A percentile compares a stretch with the other conserved stretches of the same genome.
These are phyloP conservation scores for Ascochyta pisi DNA, from an alignment of 2,329 filamentous ascomycete genomes.

Conservation along the genomic window DNA sequence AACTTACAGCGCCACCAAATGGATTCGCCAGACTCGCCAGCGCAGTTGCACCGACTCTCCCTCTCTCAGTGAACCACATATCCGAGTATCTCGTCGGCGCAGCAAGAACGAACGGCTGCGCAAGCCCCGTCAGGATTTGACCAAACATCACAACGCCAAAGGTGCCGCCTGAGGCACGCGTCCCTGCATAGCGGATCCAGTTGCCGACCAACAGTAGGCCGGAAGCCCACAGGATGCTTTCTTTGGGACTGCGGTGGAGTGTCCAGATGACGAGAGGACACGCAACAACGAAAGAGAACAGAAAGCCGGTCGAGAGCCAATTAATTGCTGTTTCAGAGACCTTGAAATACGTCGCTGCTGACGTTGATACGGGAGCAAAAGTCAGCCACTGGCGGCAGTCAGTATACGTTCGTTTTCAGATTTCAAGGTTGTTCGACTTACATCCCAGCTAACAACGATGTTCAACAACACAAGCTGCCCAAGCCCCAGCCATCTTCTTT, in stretches of 20 bases:
- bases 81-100: conserved; percentile 92
- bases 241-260: conserved; percentile 80
- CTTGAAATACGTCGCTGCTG: conserved; percentile 75
- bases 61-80: conserved; percentile 87
- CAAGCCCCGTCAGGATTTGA: conserved; percentile 86
- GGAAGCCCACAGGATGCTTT: conserved; percentile 76
- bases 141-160: conserved; percentile 87
- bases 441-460: conserved; percentile 93
- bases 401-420: background rate
- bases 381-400: conserved; percentile 77
- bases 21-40: conserved; percentile 86
- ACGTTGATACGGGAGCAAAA: conserved; percentile 81
- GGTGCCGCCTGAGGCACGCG: conserved; percentile 62
- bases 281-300: conserved; percentile 80
- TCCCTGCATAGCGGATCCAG: conserved; percentile 87
- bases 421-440: conserved; percentile 61
- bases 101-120: conserved; percentile 89
- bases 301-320: conserved; percentile 88
- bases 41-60: conserved; percentile 86
- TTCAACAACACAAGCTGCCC: conserved; percentile 85
- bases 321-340: conserved; percentile 82
- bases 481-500: conserved; percentile 87
- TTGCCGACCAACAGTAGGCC: conserved; percentile 80
- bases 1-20: conserved; percentile 77
- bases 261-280: conserved; percentile 75